phyloP scores from a whole-genome alignment of 805 yeast genomes.

The Wickerhamomyces chaumierensis region DNA sequence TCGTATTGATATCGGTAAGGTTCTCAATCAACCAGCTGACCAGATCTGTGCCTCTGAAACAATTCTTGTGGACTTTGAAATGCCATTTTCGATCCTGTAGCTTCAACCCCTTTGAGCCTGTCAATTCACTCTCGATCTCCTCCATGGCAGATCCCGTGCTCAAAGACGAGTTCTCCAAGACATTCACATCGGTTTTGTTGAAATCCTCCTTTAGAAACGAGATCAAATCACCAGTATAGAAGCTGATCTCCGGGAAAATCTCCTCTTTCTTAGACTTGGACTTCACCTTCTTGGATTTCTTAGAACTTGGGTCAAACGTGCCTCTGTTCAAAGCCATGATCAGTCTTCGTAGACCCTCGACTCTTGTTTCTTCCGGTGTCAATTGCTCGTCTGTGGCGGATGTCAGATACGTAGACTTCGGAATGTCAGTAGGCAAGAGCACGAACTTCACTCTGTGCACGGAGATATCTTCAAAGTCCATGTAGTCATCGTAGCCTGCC shows the following conservation, averaged over 20 bases:
- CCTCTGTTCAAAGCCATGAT: slow-evolving; percentile 53
- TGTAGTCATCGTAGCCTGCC: slow-evolving; percentile 76
- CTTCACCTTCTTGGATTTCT: slow-evolving; percentile 6
- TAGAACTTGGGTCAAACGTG: slow-evolving; percentile 19
- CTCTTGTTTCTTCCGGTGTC: slow-evolving; percentile 74
- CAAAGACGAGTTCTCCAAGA: slow-evolving; percentile 22
- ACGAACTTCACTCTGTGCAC: slow-evolving; percentile 73
- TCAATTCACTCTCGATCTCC: slow-evolving; percentile 55
- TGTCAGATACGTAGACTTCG: slow-evolving; percentile 31
- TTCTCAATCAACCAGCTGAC: slow-evolving; percentile 78
- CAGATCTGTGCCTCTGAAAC: slow-evolving; percentile 77
- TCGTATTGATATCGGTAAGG: slow-evolving; percentile 65
- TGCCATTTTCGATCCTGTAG: slow-evolving; percentile 87
- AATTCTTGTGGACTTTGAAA: slow-evolving; percentile 61
- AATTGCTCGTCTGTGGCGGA: slow-evolving; percentile 47
- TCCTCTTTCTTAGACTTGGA: slow-evolving; percentile 26
- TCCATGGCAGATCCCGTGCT: slow-evolving; percentile 37
- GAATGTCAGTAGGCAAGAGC: slow-evolving; percentile 66
- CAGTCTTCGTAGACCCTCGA: slow-evolving; percentile 78
- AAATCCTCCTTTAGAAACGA: slow-evolving; percentile 43
- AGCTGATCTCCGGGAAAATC: slow-evolving; percentile 61
- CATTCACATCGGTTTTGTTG: slow-evolving; percentile 8
- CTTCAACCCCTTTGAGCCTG: slow-evolving; percentile 49
- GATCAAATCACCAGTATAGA: slow-evolving; percentile 79
- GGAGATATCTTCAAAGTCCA: slow-evolving; percentile 43